Evolutionary conservation across 192 early-diverging fungal species (phyloP).

Genomic region (Backusella parvicylindrica): DNA sequence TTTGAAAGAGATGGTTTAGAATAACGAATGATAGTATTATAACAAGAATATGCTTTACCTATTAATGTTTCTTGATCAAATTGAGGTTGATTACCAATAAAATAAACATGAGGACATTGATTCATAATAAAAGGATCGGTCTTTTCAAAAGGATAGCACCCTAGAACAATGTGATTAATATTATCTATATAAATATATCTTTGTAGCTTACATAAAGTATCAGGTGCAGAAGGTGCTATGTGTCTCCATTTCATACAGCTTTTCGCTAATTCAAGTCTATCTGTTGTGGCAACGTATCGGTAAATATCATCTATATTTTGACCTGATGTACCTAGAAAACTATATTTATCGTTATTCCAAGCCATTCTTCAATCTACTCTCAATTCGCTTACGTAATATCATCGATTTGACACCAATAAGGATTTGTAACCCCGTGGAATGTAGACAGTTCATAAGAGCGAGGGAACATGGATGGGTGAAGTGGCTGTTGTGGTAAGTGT

Average conservation of each 20-base stretch:
- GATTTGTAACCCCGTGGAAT: conserved; percentile 78
- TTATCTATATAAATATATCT: neutral
- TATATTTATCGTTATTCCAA: conserved; percentile 21
- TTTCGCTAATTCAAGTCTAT: conserved; percentile 71
- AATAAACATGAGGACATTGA: conserved; percentile 77
- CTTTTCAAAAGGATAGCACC: conserved; percentile 89
- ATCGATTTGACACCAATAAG: conserved; percentile 68
- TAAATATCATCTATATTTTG: conserved; percentile 88
- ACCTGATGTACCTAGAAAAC: conserved; percentile 76
- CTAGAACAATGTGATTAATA: conserved; percentile 32
- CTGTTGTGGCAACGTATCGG: conserved; percentile 55
- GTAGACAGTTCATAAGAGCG: conserved; percentile 55
- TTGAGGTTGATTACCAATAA: conserved; percentile 82
- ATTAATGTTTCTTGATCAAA: conserved; percentile 57
- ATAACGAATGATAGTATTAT: too few relatives aligned
- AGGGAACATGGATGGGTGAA: conserved; percentile 70
- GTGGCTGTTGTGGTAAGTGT: conserved; percentile 85
- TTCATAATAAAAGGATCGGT: conserved; percentile 85
- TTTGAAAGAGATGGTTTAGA: conserved; percentile 7
- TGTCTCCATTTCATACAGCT: conserved; percentile 79
- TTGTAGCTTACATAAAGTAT: conserved; percentile 77
- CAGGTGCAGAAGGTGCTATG: conserved; percentile 89
- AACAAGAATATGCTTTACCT: too few relatives aligned
- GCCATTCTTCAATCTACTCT: neutral
- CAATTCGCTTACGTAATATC: conserved; percentile 49